Conservation (phyloP, 352 stramenopile genomes). For the Phytophthora melonis region DNA sequence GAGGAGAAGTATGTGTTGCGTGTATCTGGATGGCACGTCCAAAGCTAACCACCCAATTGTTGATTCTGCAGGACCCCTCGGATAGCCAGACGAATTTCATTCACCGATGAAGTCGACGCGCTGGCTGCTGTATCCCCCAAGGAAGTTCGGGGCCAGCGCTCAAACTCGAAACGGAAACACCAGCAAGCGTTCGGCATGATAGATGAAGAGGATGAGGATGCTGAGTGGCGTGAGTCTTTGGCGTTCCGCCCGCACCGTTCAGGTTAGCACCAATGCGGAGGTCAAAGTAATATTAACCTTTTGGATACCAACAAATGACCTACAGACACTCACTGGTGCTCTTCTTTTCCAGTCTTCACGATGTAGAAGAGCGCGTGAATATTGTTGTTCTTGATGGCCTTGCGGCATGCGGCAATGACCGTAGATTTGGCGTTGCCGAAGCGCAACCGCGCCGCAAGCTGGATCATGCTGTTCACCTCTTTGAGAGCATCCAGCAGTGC, state of each 20-base stretch:
- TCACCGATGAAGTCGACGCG: constrained; percentile 35
- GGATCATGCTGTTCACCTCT: constrained; percentile 94
- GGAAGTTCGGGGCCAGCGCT: constrained; percentile 8
- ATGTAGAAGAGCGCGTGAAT: constrained; percentile 89
- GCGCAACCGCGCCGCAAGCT: constrained; percentile 88
- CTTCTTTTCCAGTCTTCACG: constrained; percentile 86
- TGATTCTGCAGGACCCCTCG: constrained; percentile 37
- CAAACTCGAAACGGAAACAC: constrained; percentile 36
- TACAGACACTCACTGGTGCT: constrained; percentile 59
- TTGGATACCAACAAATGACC: background rate
- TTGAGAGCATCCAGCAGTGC: constrained; percentile 91
- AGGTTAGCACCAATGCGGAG: constrained; percentile 6
- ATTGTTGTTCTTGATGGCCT: constrained; percentile 93
- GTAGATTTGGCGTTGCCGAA: constrained; percentile 87
- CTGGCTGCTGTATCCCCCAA: constrained; percentile 23
- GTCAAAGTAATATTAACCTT: constrained; percentile 16
- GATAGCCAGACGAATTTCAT: constrained; percentile 46
- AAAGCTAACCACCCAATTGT: constrained; percentile 15
- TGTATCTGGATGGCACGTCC: background rate
- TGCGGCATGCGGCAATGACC: constrained; percentile 85
- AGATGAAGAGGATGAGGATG: constrained; percentile 46
- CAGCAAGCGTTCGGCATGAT: constrained; percentile 38
- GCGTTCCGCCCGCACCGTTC: constrained; percentile 33
- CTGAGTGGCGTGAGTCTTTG: constrained; percentile 43
- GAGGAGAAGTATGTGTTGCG: constrained; percentile 36